Evolutionary conservation across 2,329 filamentous ascomycete species (phyloP), one percentile per base, ranked within the genome.

Genomic region (Cytospora mali): DNA sequence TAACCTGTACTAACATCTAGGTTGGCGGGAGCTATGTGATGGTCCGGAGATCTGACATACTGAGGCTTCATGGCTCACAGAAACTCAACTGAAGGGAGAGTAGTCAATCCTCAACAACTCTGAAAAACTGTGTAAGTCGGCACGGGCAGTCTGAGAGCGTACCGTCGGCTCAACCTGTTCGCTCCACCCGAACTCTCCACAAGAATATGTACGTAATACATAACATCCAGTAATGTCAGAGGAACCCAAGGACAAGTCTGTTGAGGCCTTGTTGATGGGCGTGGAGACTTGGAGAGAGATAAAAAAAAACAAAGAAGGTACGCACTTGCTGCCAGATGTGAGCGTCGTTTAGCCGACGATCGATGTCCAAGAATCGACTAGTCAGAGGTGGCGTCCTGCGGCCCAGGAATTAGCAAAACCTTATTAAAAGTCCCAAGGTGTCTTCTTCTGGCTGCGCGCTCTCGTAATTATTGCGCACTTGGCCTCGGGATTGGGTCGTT

Each of bases 1-100:
- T 57, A 53, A 14, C 5, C 23, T 29, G 21, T 59, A 53, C 46
- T 48, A 60, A 59, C 52, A 42, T 52, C 48, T 61, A 56, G 48
- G 39, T 25, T 23, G 54, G 35, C 62, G 58, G 58, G 58, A 62
- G 49, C 62, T 53, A 57, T 58, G 62, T 62, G 58, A 57, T 42
- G 54, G 62, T 58, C 42, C 48, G 52, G 23, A 54, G 54, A 58
- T 57, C 62, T 56, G 53, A 33, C 33, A n/a, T n/a, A n/a, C n/a
- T n/a, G n/a, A n/a, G n/a, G n/a, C n/a, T n/a, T n/a, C n/a, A n/a
- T n/a, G 62, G 35, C 42, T 31, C 51, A 42, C 31, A 55, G 46
- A 42, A 39, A 48, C 27, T 53, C 57, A 33, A 42, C 29, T 14
- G 18, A 21, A 16, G 4, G 6, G 39, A 9, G 39, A 21, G n/a